phyloP scores from a whole-genome alignment of 352 stramenopile genomes.

The Globisporangium carolinianum region DNA sequence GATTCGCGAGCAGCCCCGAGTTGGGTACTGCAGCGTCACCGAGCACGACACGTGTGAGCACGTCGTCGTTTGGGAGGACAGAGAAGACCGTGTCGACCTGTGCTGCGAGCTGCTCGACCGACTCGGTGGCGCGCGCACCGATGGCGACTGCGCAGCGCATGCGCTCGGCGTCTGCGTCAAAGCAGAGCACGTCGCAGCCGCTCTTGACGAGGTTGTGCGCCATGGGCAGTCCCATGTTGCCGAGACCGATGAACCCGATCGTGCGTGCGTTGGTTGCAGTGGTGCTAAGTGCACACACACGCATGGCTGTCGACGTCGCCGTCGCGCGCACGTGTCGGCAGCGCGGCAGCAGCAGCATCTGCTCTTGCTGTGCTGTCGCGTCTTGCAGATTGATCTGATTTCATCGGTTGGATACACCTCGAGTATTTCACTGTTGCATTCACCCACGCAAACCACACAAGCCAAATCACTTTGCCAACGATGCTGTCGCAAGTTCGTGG shows the following conservation, averaged over 20 bases:
- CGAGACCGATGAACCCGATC: constrained; percentile 88
- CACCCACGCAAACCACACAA: background rate
- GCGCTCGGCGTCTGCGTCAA: constrained; percentile 37
- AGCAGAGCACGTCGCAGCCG: constrained; percentile 50
- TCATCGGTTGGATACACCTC: too few relatives aligned
- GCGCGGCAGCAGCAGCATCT: too few relatives aligned
- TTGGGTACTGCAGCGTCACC: constrained; percentile 14
- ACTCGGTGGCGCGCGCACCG: constrained; percentile 25
- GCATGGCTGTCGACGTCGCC: too few relatives aligned
- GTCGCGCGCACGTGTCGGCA: too few relatives aligned
- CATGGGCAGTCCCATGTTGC: constrained; percentile 92
- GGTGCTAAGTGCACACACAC: background rate
- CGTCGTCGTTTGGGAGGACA: constrained; percentile 60
- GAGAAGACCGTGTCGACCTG: constrained; percentile 41
- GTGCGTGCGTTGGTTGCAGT: background rate
- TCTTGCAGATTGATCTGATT: too few relatives aligned
- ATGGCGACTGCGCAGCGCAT: constrained; percentile 20
- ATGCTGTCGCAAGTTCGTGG: constrained; percentile 3
- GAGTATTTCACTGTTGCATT: too few relatives aligned
- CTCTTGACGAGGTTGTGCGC: constrained; percentile 80
- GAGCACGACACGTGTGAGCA: constrained; percentile 36
- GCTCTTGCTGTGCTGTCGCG: too few relatives aligned
- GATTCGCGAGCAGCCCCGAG: constrained; percentile 29
- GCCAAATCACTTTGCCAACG: background rate
- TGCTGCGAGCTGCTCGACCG: constrained; percentile 33